Evolutionary conservation across 139 green algal species (phyloP), one percentile per base, ranked within the genome.

Genomic region (Picochlorum sp.): DNA sequence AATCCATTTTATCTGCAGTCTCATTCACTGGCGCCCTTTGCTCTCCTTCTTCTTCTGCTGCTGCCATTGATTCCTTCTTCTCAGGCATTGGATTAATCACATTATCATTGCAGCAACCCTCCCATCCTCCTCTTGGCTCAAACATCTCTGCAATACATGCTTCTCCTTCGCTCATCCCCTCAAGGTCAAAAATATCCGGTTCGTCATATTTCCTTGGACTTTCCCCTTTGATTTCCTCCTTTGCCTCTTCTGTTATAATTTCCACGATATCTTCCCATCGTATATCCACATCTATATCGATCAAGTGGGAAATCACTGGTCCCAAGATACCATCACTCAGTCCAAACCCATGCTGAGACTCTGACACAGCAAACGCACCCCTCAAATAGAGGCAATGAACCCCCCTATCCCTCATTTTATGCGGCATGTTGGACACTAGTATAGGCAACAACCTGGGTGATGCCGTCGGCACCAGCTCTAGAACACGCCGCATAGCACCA

Each of bases 211-310:
- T 64, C 0, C 66, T 60, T 5, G 55, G 49, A 4, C 50, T 53
- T 13, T 50, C 44, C 18, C 63, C 65, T 2, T 53, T 69, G 60
- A 80, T 78, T 56, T 85, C 79, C 30, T 82, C 68, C 45, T 73
- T 55, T 10, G 72, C 60, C 63, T 81, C 75, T 49, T 77, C 74
- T 4, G 66, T 65, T 14, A 56, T 60, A 35, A 57, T 55, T 32
- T 89, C 81, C 20, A 85, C 74, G 63, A 95, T 94, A 72, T 95
- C 88, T 73, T 96, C 83, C 86, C 85, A 74, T 45, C 63, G 57
- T 55, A 95, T 91, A 59, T 95, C 85, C 39, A 88, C 84, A 57
- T 94, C 84, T 12, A 91, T 58, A 16, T 55, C 57, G 8, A 93
- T 67, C 52, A 93, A 54, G 55, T 89, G 79, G 30, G 87, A 72